Evolutionary conservation across 2,329 filamentous ascomycete genomes (phyloP).

Genomic region (Fusarium sarcochroum): DNA sequence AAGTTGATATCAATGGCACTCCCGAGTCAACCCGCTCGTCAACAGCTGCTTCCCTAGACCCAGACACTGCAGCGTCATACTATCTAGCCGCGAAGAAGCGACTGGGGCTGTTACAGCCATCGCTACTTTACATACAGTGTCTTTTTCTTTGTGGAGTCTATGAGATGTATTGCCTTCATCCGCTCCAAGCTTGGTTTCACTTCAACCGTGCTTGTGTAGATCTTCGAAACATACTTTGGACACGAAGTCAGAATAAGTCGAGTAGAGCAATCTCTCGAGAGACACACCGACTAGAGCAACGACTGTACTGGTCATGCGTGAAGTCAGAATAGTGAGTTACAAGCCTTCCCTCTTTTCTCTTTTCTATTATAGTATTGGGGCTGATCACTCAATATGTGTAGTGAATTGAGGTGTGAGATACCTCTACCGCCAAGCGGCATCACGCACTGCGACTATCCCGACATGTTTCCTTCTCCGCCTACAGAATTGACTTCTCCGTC

Average conservation of each 20-base stretch:
- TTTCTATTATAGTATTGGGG: too few species aligned
- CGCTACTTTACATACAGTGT: neutral
- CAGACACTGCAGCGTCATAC: neutral
- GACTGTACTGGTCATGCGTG: constrained; percentile 6
- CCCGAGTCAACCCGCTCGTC: neutral
- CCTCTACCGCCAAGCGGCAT: neutral
- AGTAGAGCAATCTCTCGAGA: neutral
- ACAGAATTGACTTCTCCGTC: neutral
- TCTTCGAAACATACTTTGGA: neutral
- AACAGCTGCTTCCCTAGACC: neutral
- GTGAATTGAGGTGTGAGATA: constrained; percentile 3
- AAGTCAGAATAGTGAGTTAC: constrained; percentile 1
- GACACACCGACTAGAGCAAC: neutral
- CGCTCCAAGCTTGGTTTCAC: neutral
- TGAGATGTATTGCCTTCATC: constrained; percentile 1
- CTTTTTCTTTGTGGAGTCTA: neutral
- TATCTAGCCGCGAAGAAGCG: neutral
- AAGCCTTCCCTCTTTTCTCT: too few species aligned
- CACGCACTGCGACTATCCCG: neutral
- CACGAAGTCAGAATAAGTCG: neutral
- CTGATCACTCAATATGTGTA: neutral
- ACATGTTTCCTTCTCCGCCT: neutral
- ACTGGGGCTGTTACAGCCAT: neutral
- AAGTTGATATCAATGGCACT: neutral
- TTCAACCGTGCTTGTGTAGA: neutral